A percentile compares a stretch with the other conserved stretches of the same genome.
Evolutionary conservation across 768 basidiomycete genomes (phyloP).

Genomic region (Hydnum rufescens): DNA sequence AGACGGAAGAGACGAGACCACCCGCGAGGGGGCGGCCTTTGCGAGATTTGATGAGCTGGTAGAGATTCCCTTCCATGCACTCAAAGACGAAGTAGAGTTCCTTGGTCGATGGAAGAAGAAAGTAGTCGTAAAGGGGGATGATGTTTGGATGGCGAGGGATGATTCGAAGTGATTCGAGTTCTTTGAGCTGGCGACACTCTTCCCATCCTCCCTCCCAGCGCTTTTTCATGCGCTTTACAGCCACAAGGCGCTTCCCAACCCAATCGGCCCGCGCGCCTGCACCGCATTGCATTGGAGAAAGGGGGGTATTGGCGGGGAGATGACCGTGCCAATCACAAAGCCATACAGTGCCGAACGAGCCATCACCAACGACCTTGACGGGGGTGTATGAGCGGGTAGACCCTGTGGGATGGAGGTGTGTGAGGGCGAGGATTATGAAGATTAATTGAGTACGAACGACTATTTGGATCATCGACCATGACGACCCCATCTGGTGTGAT

Average conservation of each 20-base stretch:
- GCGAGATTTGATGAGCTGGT: constrained; percentile 94
- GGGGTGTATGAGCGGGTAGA: constrained; percentile 82
- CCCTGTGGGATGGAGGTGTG: constrained; percentile 23
- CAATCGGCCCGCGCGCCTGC: constrained; percentile 86
- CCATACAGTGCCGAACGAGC: constrained; percentile 97
- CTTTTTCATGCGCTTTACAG: constrained; percentile 96
- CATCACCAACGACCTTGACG: constrained; percentile 92
- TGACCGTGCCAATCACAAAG: constrained; percentile 98
- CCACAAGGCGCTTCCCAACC: constrained; percentile 83
- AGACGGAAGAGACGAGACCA: constrained; percentile 87
- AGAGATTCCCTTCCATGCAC: constrained; percentile 99
- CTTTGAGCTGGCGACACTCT: constrained; percentile 86
- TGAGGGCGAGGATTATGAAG: constrained; percentile 5
- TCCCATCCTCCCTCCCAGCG: constrained; percentile 97
- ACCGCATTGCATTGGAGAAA: constrained; percentile 92
- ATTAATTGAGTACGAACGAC: constrained; percentile 30
- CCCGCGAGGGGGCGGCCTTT: constrained; percentile 92
- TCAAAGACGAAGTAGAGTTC: constrained; percentile 99
- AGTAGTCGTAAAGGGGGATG: constrained; percentile 97
- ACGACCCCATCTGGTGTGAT: constrained; percentile 50
- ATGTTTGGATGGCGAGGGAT: constrained; percentile 94
- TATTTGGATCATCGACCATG: constrained; percentile 50
- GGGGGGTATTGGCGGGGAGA: constrained; percentile 72
- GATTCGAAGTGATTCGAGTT: constrained; percentile 88
- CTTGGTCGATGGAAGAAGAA: constrained; percentile 85